phyloP scores from a whole-genome alignment of 495 filamentous ascomycete genomes.

The Penicillium egyptiacum region DNA sequence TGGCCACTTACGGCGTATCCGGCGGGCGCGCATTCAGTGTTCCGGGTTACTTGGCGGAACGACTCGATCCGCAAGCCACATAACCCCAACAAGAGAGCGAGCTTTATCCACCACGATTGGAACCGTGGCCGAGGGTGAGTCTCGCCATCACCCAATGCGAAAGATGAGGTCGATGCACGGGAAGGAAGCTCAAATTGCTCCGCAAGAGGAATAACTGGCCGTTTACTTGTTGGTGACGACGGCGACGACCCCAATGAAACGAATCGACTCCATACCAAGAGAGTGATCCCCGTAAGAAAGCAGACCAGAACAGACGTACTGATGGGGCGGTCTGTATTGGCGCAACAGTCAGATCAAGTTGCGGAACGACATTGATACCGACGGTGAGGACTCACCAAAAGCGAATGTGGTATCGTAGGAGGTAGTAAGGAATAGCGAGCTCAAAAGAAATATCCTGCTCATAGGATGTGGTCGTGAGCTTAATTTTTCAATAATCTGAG shows the following conservation, averaged over 20 bases:
- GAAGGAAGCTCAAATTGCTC: slow-evolving; percentile 26
- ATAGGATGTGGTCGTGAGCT: slow-evolving; percentile 15
- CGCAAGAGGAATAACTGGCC: slow-evolving; percentile 17
- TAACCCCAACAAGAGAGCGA: slow-evolving; percentile 29
- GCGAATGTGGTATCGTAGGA: slow-evolving; percentile 42
- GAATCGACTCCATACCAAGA: slow-evolving; percentile 38
- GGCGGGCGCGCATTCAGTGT: slow-evolving; percentile 42
- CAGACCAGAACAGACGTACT: slow-evolving; percentile 40
- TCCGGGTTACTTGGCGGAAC: slow-evolving; percentile 36
- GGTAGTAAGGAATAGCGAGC: slow-evolving; percentile 36
- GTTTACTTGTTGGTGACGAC: slow-evolving; percentile 24
- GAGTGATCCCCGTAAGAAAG: slow-evolving; percentile 34
- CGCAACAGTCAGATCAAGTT: slow-evolving; percentile 15
- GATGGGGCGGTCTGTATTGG: slow-evolving; percentile 41
- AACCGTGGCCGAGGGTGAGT: slow-evolving; percentile 10
- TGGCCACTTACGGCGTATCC: slow-evolving; percentile 42
- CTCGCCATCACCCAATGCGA: slow-evolving; percentile 11
- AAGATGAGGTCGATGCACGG: slow-evolving; percentile 17
- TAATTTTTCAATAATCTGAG: slow-evolving; percentile 1
- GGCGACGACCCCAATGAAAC: slow-evolving; percentile 18
- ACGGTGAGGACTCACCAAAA: slow-evolving; percentile 38
- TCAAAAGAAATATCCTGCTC: slow-evolving; percentile 37
- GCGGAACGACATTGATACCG: not conserved
- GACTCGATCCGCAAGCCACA: slow-evolving; percentile 42
- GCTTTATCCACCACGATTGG: slow-evolving; percentile 28